Evolutionary conservation across 2,329 filamentous ascomycete genomes (phyloP), one percentile per base, ranked within the genome.

Genomic region (Stachybotrys elegans): DNA sequence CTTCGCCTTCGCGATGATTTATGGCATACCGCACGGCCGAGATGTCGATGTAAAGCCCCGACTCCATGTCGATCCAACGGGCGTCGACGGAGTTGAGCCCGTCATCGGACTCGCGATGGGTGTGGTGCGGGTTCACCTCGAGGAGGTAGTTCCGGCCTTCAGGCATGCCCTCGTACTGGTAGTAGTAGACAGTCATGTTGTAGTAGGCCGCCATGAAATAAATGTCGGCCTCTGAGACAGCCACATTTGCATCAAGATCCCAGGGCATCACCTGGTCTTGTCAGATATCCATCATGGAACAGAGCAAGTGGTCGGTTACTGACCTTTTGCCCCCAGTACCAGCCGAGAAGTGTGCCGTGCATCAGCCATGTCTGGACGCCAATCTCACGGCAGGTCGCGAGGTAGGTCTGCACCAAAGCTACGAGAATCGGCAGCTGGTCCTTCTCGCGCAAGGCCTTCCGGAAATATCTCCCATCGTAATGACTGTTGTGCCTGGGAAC

Each of bases 331-430:
- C 88, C 88, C 87, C 87, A 92, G 86, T 86, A 92, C 88, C 88
- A 93, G 6, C 87, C 88, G 23, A 93, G 69, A 22, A 92, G 68
- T n/a, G 84, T 86, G n/a, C 86, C 85, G 58, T 92, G 87, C 56
- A 88, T 86, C 47, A 92, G 78, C 88, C 88, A 92, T 6, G 87
- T 90, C 61, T 91, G 83, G 46, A 90, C 63, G 3, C 79, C 76
- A 22, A 87, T 71, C 29, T 79, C 75, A 40, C 72, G 68, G 56
- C 86, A 84, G 22, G 83, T 86, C 34, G 76, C 69, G 39, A 92
- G 71, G 60, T 90, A 92, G 22, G 86, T 82, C 54, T 83, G 79
- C 42, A 89, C 73, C 53, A 92, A 78, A 51, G 82, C 74, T 41
- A 73, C 75, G 46, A 90, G 72, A 2, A 78, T 81, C 22, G 79